Conservation (phyloP, 257 asterid genomes). For the Linderniella brevidens region DNA sequence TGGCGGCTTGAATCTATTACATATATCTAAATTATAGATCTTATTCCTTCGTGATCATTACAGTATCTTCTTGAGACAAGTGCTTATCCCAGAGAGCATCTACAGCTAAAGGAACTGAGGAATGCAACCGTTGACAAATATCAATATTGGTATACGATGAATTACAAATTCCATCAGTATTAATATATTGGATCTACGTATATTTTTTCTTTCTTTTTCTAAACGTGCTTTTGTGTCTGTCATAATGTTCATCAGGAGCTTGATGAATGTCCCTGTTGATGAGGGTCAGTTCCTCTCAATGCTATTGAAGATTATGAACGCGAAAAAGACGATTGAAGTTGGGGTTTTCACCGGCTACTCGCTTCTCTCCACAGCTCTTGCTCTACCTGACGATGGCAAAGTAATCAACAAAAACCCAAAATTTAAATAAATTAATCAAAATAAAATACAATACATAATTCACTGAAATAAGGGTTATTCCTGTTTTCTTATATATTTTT, state of each 20-base stretch:
- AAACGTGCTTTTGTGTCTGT: too few relatives aligned
- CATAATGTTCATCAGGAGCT: constrained; percentile 26
- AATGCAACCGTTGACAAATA: constrained; percentile 37
- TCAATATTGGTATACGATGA: constrained; percentile 13
- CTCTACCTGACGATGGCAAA: constrained; percentile 38
- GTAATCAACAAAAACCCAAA: constrained; percentile 9
- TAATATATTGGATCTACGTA: neutral
- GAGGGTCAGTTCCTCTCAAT: constrained; percentile 37
- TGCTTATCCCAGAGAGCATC: constrained; percentile 45
- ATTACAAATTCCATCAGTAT: neutral
- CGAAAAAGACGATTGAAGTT: constrained; percentile 35
- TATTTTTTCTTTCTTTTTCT: neutral
- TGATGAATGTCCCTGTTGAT: constrained; percentile 48
- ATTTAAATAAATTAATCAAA: neutral
- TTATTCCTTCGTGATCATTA: neutral
- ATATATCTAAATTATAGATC: too few relatives aligned
- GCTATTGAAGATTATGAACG: constrained; percentile 41
- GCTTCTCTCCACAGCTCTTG: constrained; percentile 41
- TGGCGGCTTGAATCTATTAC: too few relatives aligned
- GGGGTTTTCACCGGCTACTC: constrained; percentile 58
- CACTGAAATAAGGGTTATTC: neutral
- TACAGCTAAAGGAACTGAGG: constrained; percentile 36
- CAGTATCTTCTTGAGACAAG: constrained; percentile 43
- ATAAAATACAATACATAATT: neutral
- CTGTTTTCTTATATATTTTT: neutral